Evolutionary conservation across 768 basidiomycete genomes (phyloP), one percentile per base, ranked within the genome.

Genomic region (Dioszegia aurantiaca): DNA sequence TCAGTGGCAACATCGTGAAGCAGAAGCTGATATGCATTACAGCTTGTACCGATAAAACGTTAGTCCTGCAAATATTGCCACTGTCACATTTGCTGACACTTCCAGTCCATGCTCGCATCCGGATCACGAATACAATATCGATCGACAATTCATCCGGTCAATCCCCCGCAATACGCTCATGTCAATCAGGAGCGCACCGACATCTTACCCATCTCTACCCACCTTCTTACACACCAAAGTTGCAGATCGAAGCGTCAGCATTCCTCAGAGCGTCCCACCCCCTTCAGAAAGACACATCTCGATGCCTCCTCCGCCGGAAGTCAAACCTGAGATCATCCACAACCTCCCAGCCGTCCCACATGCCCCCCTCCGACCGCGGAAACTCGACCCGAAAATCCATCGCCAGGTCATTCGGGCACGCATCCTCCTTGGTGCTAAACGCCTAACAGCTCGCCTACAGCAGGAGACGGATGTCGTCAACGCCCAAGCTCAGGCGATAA

Each of bases 351-450:
- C 30, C 12, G 3, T 14, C 17, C 17, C 24, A 21, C 48, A 36
- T 16, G 19, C 48, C 4, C 48, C 48, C 3, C 27, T 39, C 36
- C 30, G 31, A 23, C 21, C 48, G 8, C 48, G 48, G 3, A 51
- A 51, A 23, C 48, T 51, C 33, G 48, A 51, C 21, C 48, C 24
- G 17, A 36, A 14, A 1, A 21, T 37, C 4, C 48, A 51, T 37
- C 31, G 23, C 9, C 48, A 51, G 33, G 10, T 37, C 48, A 51
- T 51, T 36, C 31, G 23, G 4, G 30, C 51, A 10, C 51, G 37
- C 3, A 26, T 53, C 39, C 17, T 41, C 36, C 12, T 53, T n/a
- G 16, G 27, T 6, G 46, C 46, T 28, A 28, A 26, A 23, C 6
- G 46, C 19, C 4, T 47, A 16, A 47, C 46, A 17, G 27, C 16